Evolutionary conservation across 306 rosid species (phyloP), one percentile per base, ranked within the genome.

Genomic region (Acacia melanoxylon): DNA sequence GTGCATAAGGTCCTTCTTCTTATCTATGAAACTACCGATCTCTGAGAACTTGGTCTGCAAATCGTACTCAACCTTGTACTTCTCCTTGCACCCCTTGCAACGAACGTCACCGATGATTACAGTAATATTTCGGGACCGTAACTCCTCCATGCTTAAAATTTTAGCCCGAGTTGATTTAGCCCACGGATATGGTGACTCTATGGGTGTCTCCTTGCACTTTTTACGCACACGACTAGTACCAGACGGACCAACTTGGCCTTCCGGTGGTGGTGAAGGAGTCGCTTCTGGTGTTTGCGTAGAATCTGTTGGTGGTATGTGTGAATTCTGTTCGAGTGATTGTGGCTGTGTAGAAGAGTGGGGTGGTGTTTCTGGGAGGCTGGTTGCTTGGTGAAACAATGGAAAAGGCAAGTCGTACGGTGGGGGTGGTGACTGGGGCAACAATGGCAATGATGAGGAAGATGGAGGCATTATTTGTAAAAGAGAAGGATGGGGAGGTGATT

Each of bases 141-240:
- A 27, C 35, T 78, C 10, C 0, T 66, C 17, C 2, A 80, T 68
- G 6, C 35, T 80, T 9, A 79, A 46, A 10, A 89, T 77, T 0
- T 5, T 52, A 14, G 92, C 94, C 0, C 89, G 86, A 1, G 2
- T 52, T 0, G 72, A 11, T 0, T 83, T 84, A 1, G 90, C 89
- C 94, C 94, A 91, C 0, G 83, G 91, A 41, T 77, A 89, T 9
- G 89, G 90, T 2, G 84, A 81, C 0, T 69, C 54, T 42, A 87
- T 78, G 0, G 17, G 48, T 24, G 27, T 14, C 35, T 15, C 16
- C 74, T 73, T 5, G 33, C 16, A 48, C 15, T 3, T 8, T 73
- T n/a, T 52, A 5, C 22, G 62, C 25, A 3, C 2, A 6, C 82
- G 77, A 22, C 16, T 1, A 3, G 40, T 11, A 2, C 7, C 42